Evolutionary conservation across 805 yeast genomes (phyloP).

Genomic region (Saccharomycopsis selenospora): DNA sequence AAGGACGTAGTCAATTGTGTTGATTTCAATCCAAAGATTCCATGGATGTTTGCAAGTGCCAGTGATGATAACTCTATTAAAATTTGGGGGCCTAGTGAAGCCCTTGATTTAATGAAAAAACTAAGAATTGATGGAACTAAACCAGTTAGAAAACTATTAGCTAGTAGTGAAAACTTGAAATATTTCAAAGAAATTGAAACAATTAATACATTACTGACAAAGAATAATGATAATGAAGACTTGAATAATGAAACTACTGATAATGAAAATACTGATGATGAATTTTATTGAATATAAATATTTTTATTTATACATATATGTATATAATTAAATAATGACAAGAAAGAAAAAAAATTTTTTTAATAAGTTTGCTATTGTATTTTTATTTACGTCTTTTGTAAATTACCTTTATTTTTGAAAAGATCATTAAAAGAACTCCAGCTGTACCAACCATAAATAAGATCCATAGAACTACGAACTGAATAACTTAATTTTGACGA

Average conservation of each 20-base stretch:
- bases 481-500: constrained; percentile 7
- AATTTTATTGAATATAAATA: neutral
- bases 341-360: too few relatives aligned
- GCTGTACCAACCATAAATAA: constrained; percentile 9
- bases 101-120: neutral
- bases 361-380: too few relatives aligned
- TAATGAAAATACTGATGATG: neutral
- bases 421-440: constrained; percentile 7
- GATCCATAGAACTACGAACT: constrained; percentile 14
- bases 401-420: neutral
- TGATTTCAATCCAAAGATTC: constrained; percentile 53
- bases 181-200: neutral
- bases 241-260: neutral
- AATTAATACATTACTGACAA: neutral
- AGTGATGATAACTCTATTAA: constrained; percentile 74
- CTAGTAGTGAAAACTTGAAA: neutral
- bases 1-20: constrained; percentile 65
- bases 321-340: too few relatives aligned
- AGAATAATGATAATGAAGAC: constrained; percentile 7
- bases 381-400: neutral
- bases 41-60: constrained; percentile 65
- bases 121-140: neutral
- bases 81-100: constrained; percentile 47
- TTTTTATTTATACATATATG: neutral
- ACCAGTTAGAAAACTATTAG: neutral